A percentile compares a stretch with the other conserved stretches of the same genome.
Conservation (phyloP, 345 rosid genomes). For the Eucalyptus tenuipes region DNA sequence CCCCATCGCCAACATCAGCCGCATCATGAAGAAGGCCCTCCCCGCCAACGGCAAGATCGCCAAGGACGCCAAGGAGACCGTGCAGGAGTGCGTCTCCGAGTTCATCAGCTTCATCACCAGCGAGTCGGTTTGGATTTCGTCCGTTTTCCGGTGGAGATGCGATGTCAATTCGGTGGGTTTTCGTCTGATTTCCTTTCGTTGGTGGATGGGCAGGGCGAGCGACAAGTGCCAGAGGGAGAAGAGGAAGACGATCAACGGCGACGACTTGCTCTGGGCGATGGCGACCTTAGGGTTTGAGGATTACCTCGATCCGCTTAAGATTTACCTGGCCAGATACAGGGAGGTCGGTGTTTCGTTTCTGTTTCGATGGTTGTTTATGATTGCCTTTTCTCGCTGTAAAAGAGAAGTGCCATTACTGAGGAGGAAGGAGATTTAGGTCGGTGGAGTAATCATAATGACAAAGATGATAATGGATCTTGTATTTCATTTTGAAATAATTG, state of each 20-base stretch:
- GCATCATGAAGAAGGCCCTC: conserved; percentile 88
- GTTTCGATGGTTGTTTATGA: not conserved
- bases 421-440: not conserved
- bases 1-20: conserved; percentile 90
- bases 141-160: not conserved
- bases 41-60: conserved; percentile 94
- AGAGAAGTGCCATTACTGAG: not conserved
- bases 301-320: conserved; percentile 82
- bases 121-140: conserved; percentile 42
- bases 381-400: not conserved
- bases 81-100: conserved; percentile 95
- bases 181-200: not conserved
- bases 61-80: conserved; percentile 94
- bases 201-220: conserved; percentile 56
- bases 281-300: conserved; percentile 96
- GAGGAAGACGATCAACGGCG: conserved; percentile 94
- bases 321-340: conserved; percentile 66
- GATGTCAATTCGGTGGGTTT: not conserved
- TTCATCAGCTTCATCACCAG: conserved; percentile 96
- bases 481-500: not conserved
- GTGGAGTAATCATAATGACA: not conserved
- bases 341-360: conserved; percentile 35
- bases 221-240: conserved; percentile 98
- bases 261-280: conserved; percentile 97
- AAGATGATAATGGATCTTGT: not conserved